Evolutionary conservation across 2,329 filamentous ascomycete genomes (phyloP), one percentile per base, ranked within the genome.

Genomic region (Hypoxylon sp.): DNA sequence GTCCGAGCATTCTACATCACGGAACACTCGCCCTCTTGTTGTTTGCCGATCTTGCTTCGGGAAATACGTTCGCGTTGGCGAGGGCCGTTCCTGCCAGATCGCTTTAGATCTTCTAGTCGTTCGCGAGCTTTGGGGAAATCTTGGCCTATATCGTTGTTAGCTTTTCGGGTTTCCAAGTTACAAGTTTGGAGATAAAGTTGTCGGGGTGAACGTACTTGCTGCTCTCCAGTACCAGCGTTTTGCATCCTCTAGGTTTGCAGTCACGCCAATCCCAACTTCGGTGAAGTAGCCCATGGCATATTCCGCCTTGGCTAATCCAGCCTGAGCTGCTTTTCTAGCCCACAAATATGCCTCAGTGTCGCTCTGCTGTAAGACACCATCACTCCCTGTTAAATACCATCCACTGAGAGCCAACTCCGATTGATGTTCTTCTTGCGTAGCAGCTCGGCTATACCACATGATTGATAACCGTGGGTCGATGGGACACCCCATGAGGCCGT

Each of bases 251-350:
- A 98, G 76, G 78, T 95, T 97, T 8, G 92, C 90, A 14, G 91
- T 86, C 71, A 93, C 90, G 31, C 96, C 96, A 74, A 99, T 98
- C 11, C 96, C 96, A 53, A 96, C 91, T 81, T 99, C 96, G 0
- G 93, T 97, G 78, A 97, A 98, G 81, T 98, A 98, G 0, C 96
- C 96, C 92, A 99, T 97, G 0, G 95, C 96, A 81, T 98, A 98
- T 82, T 98, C 93, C 0, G 96, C 96, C 84, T 98, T 99, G 6
- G 94, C 90, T 39, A 98, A 82, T 2, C 95, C 94, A 3, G 94
- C 92, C 70, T 91, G 89, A 0, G 96, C 96, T 1, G 96, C 95
- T 81, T 98, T 98, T 22, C 95, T 87, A 10, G 96, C 95, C 96
- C 96, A 99, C 1, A 99, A 87, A 79, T 98, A 99, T 0, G 96